These are phyloP conservation scores for Haberlea rhodopensis DNA, from an alignment of 257 asterid genomes.

Conservation along the genomic window DNA sequence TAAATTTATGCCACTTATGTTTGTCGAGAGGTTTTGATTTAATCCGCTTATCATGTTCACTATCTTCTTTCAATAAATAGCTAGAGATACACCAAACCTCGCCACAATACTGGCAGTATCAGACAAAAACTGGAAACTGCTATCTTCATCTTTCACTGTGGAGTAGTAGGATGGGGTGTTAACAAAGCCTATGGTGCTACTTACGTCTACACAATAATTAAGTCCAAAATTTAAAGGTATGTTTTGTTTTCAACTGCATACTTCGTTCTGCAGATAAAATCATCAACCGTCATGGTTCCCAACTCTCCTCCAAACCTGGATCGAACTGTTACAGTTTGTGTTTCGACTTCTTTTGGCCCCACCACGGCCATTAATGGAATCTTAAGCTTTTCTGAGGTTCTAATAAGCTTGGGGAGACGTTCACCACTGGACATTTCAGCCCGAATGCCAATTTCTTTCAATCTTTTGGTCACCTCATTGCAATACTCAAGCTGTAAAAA, in stretches of 20 bases:
- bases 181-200: neutral
- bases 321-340: conserved; percentile 62
- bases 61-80: no score
- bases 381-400: conserved; percentile 81
- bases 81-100: no score
- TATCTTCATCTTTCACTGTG: no score
- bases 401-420: conserved; percentile 80
- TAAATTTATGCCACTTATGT: no score
- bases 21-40: no score
- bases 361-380: conserved; percentile 93
- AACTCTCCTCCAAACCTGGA: conserved; percentile 83
- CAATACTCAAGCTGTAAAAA: conserved; percentile 74
- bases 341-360: conserved; percentile 81
- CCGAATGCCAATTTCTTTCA: conserved; percentile 67
- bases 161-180: no score
- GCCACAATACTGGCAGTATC: no score
- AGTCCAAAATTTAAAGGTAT: conserved; percentile 33
- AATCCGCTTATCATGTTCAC: no score
- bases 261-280: conserved; percentile 49
- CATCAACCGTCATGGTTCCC: conserved; percentile 74
- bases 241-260: conserved; percentile 59
- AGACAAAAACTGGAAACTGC: no score
- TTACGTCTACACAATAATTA: neutral
- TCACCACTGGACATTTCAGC: conserved; percentile 76
- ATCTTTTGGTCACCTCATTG: conserved; percentile 49